Conservation (phyloP, 1,139 yeast species). For the Blastobotrys serpentis region DNA sequence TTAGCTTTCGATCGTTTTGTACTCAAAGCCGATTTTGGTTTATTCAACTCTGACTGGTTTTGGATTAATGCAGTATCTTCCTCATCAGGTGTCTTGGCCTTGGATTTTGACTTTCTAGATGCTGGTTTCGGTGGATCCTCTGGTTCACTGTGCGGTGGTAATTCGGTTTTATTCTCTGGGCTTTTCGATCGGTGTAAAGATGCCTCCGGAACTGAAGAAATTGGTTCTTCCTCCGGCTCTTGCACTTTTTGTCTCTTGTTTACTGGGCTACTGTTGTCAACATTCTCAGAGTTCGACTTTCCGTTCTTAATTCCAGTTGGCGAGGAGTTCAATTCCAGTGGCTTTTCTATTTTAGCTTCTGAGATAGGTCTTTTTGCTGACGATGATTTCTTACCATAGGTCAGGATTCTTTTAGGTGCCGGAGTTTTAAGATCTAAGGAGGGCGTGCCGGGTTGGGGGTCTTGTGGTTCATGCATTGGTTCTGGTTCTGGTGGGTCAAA, state of each 20-base stretch:
- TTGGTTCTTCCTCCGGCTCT: no score
- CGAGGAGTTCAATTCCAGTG: neutral
- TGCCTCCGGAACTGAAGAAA: no score
- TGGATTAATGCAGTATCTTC: neutral
- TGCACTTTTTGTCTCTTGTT: neutral
- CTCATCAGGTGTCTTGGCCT: neutral
- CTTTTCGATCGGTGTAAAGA: no score
- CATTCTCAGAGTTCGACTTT: neutral
- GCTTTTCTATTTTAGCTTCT: neutral
- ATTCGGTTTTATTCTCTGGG: no score
- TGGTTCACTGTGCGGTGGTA: no score
- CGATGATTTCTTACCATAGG: slow-evolving; percentile 6
- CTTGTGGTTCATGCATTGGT: neutral
- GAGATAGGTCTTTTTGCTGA: neutral
- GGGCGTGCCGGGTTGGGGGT: neutral
- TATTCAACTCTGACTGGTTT: neutral
- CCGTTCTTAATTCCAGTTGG: neutral
- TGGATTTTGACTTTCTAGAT: neutral
- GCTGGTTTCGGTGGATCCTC: neutral
- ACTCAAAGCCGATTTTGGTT: neutral
- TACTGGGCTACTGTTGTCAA: neutral
- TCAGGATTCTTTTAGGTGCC: neutral
- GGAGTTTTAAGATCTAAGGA: slow-evolving; percentile 5
- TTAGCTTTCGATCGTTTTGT: neutral
- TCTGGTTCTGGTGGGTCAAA: neutral